phyloP scores from a whole-genome alignment of 2,329 filamentous ascomycete species.

The Fusarium sp. region DNA sequence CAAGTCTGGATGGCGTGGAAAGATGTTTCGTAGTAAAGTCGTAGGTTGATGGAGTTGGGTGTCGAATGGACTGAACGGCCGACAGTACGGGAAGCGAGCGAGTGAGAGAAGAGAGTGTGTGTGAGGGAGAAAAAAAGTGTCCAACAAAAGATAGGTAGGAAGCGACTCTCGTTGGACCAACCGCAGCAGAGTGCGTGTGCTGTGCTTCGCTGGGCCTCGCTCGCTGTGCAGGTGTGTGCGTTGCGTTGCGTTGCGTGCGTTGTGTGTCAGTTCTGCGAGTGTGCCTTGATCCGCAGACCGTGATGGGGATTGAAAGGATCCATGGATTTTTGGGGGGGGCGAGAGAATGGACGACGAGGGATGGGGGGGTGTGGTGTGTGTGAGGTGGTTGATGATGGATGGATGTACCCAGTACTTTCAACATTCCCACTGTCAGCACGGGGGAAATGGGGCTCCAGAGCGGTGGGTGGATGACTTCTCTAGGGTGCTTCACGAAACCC shows the following conservation, averaged over 20 bases:
- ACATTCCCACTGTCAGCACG: neutral
- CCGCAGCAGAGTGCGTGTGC: slow-evolving; percentile 33
- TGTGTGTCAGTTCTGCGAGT: slow-evolving; percentile 37
- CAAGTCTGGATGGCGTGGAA: neutral
- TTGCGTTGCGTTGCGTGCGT: slow-evolving; percentile 22
- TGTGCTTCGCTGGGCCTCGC: slow-evolving; percentile 3
- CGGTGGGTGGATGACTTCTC: neutral
- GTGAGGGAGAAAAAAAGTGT: neutral
- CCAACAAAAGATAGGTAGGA: neutral
- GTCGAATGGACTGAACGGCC: slow-evolving; percentile 25
- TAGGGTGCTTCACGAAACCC: neutral
- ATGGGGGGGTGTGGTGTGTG: slow-evolving; percentile 17
- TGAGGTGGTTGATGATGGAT: slow-evolving; percentile 3
- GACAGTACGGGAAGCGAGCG: slow-evolving; percentile 21
- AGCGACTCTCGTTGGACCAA: slow-evolving; percentile 15
- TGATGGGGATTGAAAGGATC: slow-evolving; percentile 30
- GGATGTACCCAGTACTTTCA: slow-evolving; percentile 25
- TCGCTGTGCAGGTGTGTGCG: slow-evolving; percentile 10
- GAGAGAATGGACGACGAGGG: slow-evolving; percentile 11
- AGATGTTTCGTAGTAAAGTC: slow-evolving; percentile 10
- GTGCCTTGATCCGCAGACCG: slow-evolving; percentile 36
- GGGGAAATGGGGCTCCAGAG: slow-evolving; percentile 6
- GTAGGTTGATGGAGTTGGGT: slow-evolving; percentile 1
- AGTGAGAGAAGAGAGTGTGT: slow-evolving; percentile 20
- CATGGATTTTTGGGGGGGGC: slow-evolving; percentile 30